A percentile compares a stretch with the other conserved stretches of the same genome.
Evolutionary conservation across 208 protist genomes (phyloP).

Genomic region (Polymyxa betae): DNA sequence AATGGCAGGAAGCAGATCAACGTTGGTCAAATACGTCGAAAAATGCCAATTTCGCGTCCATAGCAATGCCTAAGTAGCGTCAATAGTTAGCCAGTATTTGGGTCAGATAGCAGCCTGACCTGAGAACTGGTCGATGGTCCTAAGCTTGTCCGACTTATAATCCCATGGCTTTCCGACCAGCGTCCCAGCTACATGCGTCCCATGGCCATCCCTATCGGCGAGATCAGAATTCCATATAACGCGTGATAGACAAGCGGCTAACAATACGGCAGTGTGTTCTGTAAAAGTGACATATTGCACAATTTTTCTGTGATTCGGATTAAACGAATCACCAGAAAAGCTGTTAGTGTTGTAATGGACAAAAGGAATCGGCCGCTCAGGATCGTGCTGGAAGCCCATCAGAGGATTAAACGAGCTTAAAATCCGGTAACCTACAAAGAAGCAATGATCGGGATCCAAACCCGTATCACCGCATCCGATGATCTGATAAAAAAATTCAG

Average conservation of each 20-base stretch:
- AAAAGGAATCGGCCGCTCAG: background rate
- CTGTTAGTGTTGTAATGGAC: background rate
- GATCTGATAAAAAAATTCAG: slow-evolving; percentile 14
- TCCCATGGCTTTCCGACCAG: slow-evolving; percentile 29
- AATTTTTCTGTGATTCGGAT: background rate
- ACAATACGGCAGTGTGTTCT: background rate
- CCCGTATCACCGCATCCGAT: slow-evolving; percentile 35
- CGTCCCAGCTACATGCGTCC: slow-evolving; percentile 30
- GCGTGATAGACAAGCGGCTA: background rate
- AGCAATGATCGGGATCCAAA: slow-evolving; percentile 21
- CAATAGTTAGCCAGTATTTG: background rate
- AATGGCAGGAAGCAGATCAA: background rate
- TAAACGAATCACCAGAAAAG: slow-evolving; percentile 1
- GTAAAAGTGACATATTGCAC: slow-evolving; percentile 4
- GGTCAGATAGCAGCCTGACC: background rate
- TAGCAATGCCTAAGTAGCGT: background rate
- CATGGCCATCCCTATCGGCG: background rate
- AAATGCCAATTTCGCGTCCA: slow-evolving; percentile 18
- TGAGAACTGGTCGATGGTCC: slow-evolving; percentile 22
- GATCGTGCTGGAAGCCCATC: background rate
- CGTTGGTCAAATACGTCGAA: background rate
- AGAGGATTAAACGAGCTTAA: background rate
- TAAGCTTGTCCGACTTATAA: background rate
- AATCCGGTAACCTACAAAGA: background rate
- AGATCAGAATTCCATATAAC: background rate